Percentiles rank a stretch among this genome's conserved stretches.
Conservation (phyloP, 805 yeast species). For the Myxozyma mucilagina region DNA sequence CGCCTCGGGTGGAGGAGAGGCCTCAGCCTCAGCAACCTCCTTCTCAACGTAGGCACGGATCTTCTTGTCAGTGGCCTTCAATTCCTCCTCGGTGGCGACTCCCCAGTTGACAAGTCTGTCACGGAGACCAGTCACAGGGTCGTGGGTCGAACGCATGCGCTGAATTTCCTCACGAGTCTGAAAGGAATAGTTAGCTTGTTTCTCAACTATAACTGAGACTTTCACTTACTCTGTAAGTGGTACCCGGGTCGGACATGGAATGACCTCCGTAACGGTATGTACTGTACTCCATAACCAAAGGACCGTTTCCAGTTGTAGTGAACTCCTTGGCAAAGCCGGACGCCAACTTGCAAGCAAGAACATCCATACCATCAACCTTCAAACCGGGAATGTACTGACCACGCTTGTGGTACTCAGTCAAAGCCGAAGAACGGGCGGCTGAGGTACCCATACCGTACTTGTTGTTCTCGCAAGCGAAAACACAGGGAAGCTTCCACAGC, state of each 20-base stretch:
- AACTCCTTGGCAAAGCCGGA: slow-evolving; percentile 96
- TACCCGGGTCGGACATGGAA: slow-evolving; percentile 99
- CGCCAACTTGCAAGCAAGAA: slow-evolving; percentile 91
- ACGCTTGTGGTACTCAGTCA: slow-evolving; percentile 96
- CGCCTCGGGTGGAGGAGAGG: slow-evolving; percentile 93
- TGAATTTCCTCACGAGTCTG: slow-evolving; percentile 96
- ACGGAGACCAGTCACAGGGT: slow-evolving; percentile 96
- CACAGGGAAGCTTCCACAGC: slow-evolving; percentile 92
- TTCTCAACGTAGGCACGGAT: slow-evolving; percentile 95
- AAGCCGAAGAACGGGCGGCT: slow-evolving; percentile 94
- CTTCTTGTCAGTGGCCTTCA: slow-evolving; percentile 91
- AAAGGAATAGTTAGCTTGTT: background rate
- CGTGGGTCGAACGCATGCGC: slow-evolving; percentile 98
- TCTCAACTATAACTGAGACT: background rate
- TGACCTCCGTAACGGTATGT: slow-evolving; percentile 99
- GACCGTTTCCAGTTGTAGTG: slow-evolving; percentile 92
- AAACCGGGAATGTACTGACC: slow-evolving; percentile 99
- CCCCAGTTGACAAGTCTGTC: slow-evolving; percentile 75
- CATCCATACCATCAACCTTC: slow-evolving; percentile 98
- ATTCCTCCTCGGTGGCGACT: slow-evolving; percentile 91
- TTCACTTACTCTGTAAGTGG: slow-evolving; percentile 75
- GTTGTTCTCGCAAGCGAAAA: slow-evolving; percentile 97
- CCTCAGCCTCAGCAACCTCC: slow-evolving; percentile 92
- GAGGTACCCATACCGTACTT: slow-evolving; percentile 99
- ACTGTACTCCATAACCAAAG: slow-evolving; percentile 93